Percentiles rank a stretch among this genome's conserved stretches.
These are phyloP conservation scores for Sugiyamaella marilandica DNA, from an alignment of 805 yeast species.

Conservation along the genomic window DNA sequence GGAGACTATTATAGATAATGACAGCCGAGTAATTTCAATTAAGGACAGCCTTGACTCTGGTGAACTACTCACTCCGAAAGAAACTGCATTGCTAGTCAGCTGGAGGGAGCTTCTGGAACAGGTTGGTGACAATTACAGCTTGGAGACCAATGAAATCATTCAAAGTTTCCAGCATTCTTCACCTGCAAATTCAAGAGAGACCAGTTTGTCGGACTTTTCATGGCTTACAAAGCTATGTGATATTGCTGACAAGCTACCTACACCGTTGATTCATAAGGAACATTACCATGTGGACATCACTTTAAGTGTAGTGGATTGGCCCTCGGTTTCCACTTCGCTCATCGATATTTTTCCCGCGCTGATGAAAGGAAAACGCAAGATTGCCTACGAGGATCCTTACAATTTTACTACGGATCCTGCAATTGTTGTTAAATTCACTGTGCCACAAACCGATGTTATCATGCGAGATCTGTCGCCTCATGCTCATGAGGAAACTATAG, in stretches of 20 bases:
- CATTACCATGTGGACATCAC: conserved; percentile 12
- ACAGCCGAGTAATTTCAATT: conserved; percentile 15
- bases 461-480: background rate
- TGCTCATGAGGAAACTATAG: background rate
- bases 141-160: conserved; percentile 1
- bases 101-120: conserved; percentile 8
- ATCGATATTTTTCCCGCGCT: conserved; percentile 15
- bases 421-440: conserved; percentile 14
- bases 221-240: conserved; percentile 13
- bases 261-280: conserved; percentile 5
- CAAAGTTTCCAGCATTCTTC: too few relatives aligned
- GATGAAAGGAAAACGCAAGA: conserved; percentile 15
- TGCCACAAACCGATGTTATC: conserved; percentile 9
- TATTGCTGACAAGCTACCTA: conserved; percentile 9
- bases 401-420: conserved; percentile 12
- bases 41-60: conserved; percentile 13
- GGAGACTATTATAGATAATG: conserved; percentile 21
- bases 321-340: conserved; percentile 14
- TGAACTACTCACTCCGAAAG: conserved; percentile 17
- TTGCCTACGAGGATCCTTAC: conserved; percentile 18
- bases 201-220: background rate
- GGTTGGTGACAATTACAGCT: conserved; percentile 13
- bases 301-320: conserved; percentile 20
- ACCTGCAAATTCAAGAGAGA: background rate
- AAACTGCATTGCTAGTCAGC: conserved; percentile 8